These are phyloP conservation scores for Pulveroboletus sp. DNA, from an alignment of 768 basidiomycete species.

Conservation along the genomic window DNA sequence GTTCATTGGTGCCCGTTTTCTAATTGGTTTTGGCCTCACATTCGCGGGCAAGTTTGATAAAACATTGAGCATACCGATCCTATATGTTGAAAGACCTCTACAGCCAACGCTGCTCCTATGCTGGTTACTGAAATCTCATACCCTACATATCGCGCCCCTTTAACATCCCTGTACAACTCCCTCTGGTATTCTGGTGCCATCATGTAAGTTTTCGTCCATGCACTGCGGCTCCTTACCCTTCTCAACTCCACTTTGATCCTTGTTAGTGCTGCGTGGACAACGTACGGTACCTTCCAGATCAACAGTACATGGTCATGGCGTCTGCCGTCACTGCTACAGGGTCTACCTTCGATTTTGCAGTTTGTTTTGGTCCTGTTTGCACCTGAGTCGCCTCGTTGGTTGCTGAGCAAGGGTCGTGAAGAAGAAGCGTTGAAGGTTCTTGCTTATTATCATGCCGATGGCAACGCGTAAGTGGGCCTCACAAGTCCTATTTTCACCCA, in stretches of 20 bases:
- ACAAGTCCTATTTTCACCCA: background rate
- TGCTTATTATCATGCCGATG: slow-evolving; percentile 81
- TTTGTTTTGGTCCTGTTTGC: slow-evolving; percentile 59
- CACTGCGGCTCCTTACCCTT: background rate
- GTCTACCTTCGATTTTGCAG: slow-evolving; percentile 62
- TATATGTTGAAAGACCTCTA: slow-evolving; percentile 4
- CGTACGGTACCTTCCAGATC: slow-evolving; percentile 76
- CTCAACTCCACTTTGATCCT: background rate
- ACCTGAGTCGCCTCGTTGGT: slow-evolving; percentile 84
- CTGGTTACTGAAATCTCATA: slow-evolving; percentile 84
- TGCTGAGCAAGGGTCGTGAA: slow-evolving; percentile 70
- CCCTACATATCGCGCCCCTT: slow-evolving; percentile 71
- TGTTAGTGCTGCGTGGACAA: slow-evolving; percentile 72
- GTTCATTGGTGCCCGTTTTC: slow-evolving; percentile 79
- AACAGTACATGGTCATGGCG: slow-evolving; percentile 75
- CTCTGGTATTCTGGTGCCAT: slow-evolving; percentile 86
- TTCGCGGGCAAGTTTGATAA: slow-evolving; percentile 47
- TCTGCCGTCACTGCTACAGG: slow-evolving; percentile 71
- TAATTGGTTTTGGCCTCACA: slow-evolving; percentile 73
- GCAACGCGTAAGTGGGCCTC: slow-evolving; percentile 45
- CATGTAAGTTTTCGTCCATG: slow-evolving; percentile 41
- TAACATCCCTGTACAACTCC: slow-evolving; percentile 78
- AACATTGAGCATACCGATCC: background rate
- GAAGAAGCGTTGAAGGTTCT: slow-evolving; percentile 63
- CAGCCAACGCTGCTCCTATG: slow-evolving; percentile 73